These are phyloP conservation scores for Sisymbrium irio DNA, from an alignment of 345 rosid genomes.

Conservation along the genomic window DNA sequence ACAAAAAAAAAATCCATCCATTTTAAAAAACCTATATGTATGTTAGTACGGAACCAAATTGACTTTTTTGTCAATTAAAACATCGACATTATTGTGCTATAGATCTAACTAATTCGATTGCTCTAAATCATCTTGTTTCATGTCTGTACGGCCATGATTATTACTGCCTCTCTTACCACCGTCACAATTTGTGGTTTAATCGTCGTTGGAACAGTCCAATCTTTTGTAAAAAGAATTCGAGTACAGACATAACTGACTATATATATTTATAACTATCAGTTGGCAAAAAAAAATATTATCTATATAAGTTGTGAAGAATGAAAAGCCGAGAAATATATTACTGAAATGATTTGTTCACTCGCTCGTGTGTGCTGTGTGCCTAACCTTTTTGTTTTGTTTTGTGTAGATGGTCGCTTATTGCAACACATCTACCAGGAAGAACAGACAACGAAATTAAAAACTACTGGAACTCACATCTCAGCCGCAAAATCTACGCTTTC, in stretches of 20 bases:
- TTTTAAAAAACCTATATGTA: neutral
- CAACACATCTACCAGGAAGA: conserved; percentile 75
- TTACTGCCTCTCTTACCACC: neutral
- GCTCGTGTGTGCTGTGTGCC: neutral
- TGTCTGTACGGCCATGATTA: neutral
- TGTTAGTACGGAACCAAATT: neutral
- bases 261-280: neutral
- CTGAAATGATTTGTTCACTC: neutral
- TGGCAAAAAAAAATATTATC: neutral
- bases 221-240: neutral
- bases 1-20: neutral
- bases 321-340: neutral
- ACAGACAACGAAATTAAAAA: conserved; percentile 93
- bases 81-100: neutral
- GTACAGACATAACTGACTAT: neutral
- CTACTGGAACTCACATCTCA: conserved; percentile 82
- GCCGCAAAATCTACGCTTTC: conserved; percentile 59
- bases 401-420: conserved; percentile 76
- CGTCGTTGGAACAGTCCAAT: neutral
- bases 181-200: neutral
- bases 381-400: neutral
- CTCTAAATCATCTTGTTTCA: conserved; percentile 5
- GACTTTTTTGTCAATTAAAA: conserved; percentile 4
- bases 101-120: neutral
- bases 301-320: neutral